phyloP scores from a whole-genome alignment of 2,329 filamentous ascomycete genomes.

The Colletotrichum coccodes region DNA sequence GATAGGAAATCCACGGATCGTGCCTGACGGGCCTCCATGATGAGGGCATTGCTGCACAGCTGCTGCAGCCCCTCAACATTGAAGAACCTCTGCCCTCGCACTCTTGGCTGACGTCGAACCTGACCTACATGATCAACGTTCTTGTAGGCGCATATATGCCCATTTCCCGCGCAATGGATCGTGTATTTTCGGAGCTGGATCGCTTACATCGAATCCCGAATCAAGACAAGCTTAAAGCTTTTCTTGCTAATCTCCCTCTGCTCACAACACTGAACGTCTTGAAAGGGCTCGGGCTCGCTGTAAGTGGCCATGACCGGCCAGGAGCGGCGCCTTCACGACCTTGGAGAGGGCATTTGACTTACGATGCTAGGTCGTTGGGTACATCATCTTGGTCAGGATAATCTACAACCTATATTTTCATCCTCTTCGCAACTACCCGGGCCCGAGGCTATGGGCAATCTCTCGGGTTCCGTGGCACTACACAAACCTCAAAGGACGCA shows the following conservation, averaged over 20 bases:
- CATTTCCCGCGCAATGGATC: neutral
- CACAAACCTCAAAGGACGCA: neutral
- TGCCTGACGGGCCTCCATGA: neutral
- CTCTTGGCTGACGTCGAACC: neutral
- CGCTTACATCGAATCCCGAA: neutral
- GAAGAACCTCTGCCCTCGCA: neutral
- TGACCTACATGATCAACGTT: too few relatives aligned
- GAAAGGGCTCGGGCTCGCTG: neutral
- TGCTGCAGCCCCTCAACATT: neutral
- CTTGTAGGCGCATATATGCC: neutral
- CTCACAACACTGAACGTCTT: neutral
- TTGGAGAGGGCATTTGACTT: neutral
- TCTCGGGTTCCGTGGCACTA: slow-evolving; percentile 1
- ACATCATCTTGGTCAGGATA: neutral
- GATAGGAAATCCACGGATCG: neutral
- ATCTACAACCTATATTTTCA: slow-evolving; percentile 45
- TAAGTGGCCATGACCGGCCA: neutral
- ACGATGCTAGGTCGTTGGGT: neutral
- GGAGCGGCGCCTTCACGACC: neutral
- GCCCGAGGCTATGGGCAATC: slow-evolving; percentile 33
- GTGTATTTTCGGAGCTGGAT: neutral
- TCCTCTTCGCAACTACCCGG: slow-evolving; percentile 43
- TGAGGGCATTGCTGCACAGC: neutral
- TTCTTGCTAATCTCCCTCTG: neutral
- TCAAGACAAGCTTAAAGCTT: neutral